Evolutionary conservation across 768 basidiomycete species (phyloP).

Genomic region (Boletus insuetus): DNA sequence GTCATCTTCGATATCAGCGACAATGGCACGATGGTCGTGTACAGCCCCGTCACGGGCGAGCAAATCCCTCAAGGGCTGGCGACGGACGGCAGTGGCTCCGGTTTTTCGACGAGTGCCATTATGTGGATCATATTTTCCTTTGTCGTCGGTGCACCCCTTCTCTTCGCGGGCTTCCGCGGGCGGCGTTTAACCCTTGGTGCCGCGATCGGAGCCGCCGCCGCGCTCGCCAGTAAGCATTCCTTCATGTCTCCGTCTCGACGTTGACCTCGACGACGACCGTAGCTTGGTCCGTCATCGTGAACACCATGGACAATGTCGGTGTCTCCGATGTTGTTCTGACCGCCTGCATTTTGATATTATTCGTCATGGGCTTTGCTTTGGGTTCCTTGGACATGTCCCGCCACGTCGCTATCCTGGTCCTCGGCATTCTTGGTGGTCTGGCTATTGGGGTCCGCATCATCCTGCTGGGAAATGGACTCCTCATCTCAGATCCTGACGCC

Average conservation of each 20-base stretch:
- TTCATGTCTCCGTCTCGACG: background rate
- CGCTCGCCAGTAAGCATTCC: constrained; percentile 41
- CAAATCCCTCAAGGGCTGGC: constrained; percentile 52
- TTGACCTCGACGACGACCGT: background rate
- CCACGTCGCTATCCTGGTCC: constrained; percentile 41
- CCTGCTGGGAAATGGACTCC: constrained; percentile 48
- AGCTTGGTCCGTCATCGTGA: constrained; percentile 65
- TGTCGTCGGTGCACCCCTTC: constrained; percentile 50
- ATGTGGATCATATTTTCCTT: constrained; percentile 59
- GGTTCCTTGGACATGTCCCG: constrained; percentile 55
- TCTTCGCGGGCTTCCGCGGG: constrained; percentile 54
- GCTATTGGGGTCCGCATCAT: constrained; percentile 55
- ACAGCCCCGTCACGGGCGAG: constrained; percentile 43
- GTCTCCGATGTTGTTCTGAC: constrained; percentile 53
- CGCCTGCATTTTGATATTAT: constrained; percentile 47
- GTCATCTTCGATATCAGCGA: constrained; percentile 22
- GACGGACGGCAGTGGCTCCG: constrained; percentile 56
- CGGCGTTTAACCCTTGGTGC: constrained; percentile 55
- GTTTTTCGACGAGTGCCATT: constrained; percentile 46
- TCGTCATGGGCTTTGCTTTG: constrained; percentile 47
- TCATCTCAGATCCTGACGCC: constrained; percentile 35
- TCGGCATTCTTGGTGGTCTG: constrained; percentile 55
- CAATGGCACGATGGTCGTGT: constrained; percentile 41
- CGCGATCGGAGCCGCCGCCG: constrained; percentile 49
- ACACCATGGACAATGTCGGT: constrained; percentile 47